These are phyloP conservation scores for Ballota nigra DNA, from an alignment of 257 asterid genomes.

Conservation along the genomic window DNA sequence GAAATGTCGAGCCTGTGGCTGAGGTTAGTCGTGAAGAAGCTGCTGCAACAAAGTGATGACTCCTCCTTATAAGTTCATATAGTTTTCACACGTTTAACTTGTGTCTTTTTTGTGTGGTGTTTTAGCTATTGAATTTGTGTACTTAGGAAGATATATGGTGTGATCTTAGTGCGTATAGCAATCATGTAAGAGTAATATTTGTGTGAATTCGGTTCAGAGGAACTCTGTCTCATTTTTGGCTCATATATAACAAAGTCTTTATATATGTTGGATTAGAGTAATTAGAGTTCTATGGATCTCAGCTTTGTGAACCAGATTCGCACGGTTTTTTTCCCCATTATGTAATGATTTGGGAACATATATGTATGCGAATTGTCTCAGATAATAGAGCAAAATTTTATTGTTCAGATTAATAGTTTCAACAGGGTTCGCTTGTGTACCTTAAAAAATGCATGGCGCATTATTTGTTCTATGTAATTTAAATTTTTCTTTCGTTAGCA, in stretches of 20 bases:
- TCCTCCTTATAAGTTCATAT: background rate
- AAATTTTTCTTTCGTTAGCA: background rate
- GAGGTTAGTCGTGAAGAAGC: constrained; percentile 2
- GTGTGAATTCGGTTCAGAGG: no score
- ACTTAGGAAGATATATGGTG: background rate
- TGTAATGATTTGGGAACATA: background rate
- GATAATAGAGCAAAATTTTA: background rate
- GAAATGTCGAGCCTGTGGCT: constrained; percentile 14
- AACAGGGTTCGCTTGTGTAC: background rate
- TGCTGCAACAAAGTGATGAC: background rate
- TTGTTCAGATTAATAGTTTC: background rate
- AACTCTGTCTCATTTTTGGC: no score
- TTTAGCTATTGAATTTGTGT: background rate
- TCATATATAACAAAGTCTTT: no score
- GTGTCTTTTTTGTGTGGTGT: background rate
- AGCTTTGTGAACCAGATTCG: no score
- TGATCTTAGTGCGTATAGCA: background rate
- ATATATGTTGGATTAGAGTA: no score
- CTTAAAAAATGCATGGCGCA: background rate
- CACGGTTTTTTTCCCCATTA: background rate
- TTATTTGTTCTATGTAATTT: background rate
- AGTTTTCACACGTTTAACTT: background rate
- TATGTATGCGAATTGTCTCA: background rate
- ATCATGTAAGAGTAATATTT: no score
- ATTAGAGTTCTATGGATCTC: no score